A percentile compares a stretch with the other conserved stretches of the same genome.
These are phyloP conservation scores for Blastobotrys petasosporus DNA, from an alignment of 1,139 yeast species.

Conservation along the genomic window DNA sequence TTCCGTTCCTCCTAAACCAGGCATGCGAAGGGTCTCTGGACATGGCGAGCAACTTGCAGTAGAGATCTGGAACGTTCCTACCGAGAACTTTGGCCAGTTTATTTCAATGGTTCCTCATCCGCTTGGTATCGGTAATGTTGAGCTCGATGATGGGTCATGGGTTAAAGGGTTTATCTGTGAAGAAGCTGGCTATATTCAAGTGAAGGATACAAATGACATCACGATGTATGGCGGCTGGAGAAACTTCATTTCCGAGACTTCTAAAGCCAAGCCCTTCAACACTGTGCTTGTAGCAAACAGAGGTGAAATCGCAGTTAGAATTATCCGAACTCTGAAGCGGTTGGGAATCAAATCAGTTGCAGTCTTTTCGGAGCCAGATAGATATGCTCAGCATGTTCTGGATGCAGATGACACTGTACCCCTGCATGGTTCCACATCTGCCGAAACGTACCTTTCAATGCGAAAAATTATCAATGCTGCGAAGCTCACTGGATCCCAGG, in stretches of 20 bases:
- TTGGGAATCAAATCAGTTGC: conserved; percentile 75
- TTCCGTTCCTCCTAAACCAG: conserved; percentile 81
- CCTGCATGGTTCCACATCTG: conserved; percentile 74
- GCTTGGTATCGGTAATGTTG: conserved; percentile 88
- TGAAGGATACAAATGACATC: conserved; percentile 68
- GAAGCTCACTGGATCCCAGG: conserved; percentile 75
- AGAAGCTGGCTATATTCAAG: conserved; percentile 63
- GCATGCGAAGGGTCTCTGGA: conserved; percentile 60
- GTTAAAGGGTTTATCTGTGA: conserved; percentile 93
- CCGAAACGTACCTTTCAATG: conserved; percentile 80
- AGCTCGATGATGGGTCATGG: conserved; percentile 70
- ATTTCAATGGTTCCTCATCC: conserved; percentile 90
- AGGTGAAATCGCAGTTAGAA: conserved; percentile 96
- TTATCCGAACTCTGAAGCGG: conserved; percentile 79
- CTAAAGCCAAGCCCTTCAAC: conserved; percentile 57
- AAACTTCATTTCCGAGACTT: conserved; percentile 46
- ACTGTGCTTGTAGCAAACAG: conserved; percentile 91
- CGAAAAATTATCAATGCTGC: conserved; percentile 85
- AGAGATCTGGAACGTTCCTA: conserved; percentile 80
- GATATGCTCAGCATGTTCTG: conserved; percentile 77
- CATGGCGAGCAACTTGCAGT: conserved; percentile 59
- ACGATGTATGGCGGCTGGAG: conserved; percentile 87
- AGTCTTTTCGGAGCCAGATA: conserved; percentile 84
- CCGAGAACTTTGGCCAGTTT: conserved; percentile 70
- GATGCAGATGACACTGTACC: conserved; percentile 79